Conservation (phyloP, 1,139 yeast genomes). For the Petasospora fabianii region DNA sequence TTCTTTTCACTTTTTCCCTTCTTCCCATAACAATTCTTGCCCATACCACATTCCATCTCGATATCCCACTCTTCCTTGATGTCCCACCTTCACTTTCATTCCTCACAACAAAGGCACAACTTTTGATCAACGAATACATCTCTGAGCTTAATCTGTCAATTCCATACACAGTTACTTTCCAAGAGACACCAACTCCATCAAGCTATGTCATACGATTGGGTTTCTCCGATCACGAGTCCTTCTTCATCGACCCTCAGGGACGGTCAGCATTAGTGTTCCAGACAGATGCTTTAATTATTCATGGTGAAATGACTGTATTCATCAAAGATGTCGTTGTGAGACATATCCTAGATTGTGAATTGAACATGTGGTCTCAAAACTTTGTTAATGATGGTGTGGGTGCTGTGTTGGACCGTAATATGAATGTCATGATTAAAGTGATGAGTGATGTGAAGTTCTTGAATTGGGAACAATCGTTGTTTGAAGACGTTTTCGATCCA, state of each 20-base stretch:
- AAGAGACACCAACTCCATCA: not conserved
- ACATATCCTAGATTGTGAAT: slow-evolving; percentile 9
- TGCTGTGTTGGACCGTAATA: slow-evolving; percentile 1
- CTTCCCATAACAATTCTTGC: too few species aligned
- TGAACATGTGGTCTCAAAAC: not conserved
- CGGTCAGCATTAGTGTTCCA: slow-evolving; percentile 9
- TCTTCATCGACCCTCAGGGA: slow-evolving; percentile 13
- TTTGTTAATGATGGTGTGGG: not conserved
- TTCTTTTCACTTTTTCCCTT: too few species aligned
- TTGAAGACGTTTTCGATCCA: slow-evolving; percentile 6
- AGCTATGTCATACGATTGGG: slow-evolving; percentile 8
- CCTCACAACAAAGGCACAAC: slow-evolving; percentile 8
- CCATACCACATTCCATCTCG: slow-evolving; percentile 4
- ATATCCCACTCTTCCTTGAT: slow-evolving; percentile 14
- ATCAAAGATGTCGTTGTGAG: slow-evolving; percentile 10
- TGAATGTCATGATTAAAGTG: slow-evolving; percentile 3
- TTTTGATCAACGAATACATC: slow-evolving; percentile 5
- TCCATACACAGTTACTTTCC: slow-evolving; percentile 7
- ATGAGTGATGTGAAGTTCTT: slow-evolving; percentile 5
- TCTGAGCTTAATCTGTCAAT: not conserved
- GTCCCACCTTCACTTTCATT: slow-evolving; percentile 10
- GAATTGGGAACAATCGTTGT: slow-evolving; percentile 11
- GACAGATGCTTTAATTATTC: slow-evolving; percentile 14
- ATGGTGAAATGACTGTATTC: slow-evolving; percentile 9
- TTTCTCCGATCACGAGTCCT: slow-evolving; percentile 9